phyloP scores from a whole-genome alignment of 352 stramenopile species.

The Thalassiosira ordinaria region DNA sequence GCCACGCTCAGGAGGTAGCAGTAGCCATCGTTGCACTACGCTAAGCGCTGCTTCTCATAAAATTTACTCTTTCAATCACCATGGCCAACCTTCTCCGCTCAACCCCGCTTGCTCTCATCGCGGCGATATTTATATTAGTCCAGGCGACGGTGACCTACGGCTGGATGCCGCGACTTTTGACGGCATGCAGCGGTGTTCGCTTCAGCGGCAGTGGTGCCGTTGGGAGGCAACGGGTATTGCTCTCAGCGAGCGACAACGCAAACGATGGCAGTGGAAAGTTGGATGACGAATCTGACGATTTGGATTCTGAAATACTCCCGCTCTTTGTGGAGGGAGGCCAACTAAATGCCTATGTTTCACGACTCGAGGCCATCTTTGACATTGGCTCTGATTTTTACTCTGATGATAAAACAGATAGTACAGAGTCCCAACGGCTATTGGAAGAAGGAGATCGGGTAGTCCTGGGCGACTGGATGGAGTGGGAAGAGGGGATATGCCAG shows the following conservation, averaged over 20 bases:
- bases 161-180: constrained; percentile 11
- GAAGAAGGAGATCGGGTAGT: constrained; percentile 7
- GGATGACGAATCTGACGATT: neutral
- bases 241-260: neutral
- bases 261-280: neutral
- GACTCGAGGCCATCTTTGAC: constrained; percentile 20
- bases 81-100: neutral
- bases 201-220: neutral
- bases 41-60: too few species aligned
- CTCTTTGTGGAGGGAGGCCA: neutral
- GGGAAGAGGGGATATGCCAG: constrained; percentile 16
- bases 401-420: too few species aligned
- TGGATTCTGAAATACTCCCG: neutral
- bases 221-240: neutral
- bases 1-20: too few species aligned
- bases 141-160: neutral
- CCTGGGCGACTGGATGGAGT: constrained; percentile 23
- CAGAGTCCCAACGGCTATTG: constrained; percentile 1
- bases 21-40: too few species aligned
- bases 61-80: neutral
- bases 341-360: neutral
- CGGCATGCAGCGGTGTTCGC: neutral
- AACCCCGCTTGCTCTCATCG: neutral
- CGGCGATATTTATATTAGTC: neutral
- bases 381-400: neutral